Evolutionary conservation across 2,329 filamentous ascomycete genomes (phyloP), one percentile per base, ranked within the genome.

Genomic region (Trichothecium sympodiale): DNA sequence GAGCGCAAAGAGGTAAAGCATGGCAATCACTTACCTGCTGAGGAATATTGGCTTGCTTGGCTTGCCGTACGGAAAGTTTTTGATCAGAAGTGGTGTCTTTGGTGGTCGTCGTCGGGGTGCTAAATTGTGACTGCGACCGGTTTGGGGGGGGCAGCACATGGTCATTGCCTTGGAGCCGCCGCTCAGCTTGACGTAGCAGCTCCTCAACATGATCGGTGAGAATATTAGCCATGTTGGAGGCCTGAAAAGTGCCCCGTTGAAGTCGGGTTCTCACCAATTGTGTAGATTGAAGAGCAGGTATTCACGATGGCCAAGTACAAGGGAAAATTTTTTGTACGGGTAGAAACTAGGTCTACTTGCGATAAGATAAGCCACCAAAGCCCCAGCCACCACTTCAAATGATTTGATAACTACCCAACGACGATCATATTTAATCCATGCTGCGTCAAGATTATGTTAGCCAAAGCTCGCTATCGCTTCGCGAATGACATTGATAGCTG

Each of bases 111-210:
- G 17, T 42, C 39, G 12, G 36, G 17, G 13, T 35, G 14, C 18
- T 31, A 6, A 5, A 25, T 26, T 17, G 5, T 8, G 12, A n/a
- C 31, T 17, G 33, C 31, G 23, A 43, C 39, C 35, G 45, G 41
- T 37, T 35, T 35, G 23, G 41, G 33, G 33, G 43, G 40, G 18
- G 43, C 41, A 29, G 33, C 13, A 10, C 25, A 31, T n/a, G n/a
- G 5, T 28, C 38, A 40, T 40, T 29, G 40, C 40, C 45, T 38
- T 49, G 48, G 36, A 56, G 48, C 38, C 54, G 53, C 43, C 53
- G 41, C 43, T 56, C 54, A 33, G 54, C 53, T 39, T 55, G 45
- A 28, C 46, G 50, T 34, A 56, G 46, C 17, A 58, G 49, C 37
- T 51, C 47, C 41, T 54, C 51, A 34, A 58, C 42, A 17, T 53